Percentiles rank a stretch among this genome's conserved stretches.
These are phyloP conservation scores for Takakia lepidozioides DNA, from an alignment of 225 moss, liverwort and hornwort genomes.

Conservation along the genomic window DNA sequence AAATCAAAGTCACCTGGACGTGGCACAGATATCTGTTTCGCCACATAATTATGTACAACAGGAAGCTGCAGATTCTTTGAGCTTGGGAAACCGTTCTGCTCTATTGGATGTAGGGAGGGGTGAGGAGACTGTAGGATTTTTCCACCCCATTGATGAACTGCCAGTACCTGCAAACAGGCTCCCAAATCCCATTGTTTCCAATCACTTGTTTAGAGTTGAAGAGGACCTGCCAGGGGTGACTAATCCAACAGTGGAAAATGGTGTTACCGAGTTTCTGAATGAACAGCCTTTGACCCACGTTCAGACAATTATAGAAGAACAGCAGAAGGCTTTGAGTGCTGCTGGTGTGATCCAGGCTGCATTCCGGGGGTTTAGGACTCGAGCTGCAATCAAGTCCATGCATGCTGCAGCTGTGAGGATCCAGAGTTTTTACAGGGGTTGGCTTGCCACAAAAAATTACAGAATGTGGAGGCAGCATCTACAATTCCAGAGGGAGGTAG, in stretches of 20 bases:
- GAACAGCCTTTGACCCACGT: conserved; percentile 1
- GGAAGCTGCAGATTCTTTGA: too few species aligned
- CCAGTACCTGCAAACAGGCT: too few species aligned
- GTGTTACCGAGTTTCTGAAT: background rate
- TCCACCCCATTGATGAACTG: too few species aligned
- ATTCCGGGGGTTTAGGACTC: conserved; percentile 10
- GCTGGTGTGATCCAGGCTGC: conserved; percentile 7
- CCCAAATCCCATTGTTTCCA: too few species aligned
- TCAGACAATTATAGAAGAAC: background rate
- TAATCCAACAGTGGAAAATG: too few species aligned
- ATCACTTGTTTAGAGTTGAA: too few species aligned
- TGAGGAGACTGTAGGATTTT: too few species aligned
- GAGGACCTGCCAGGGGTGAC: too few species aligned
- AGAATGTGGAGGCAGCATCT: background rate
- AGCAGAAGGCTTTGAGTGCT: conserved; percentile 1
- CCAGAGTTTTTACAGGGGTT: background rate
- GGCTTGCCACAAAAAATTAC: conserved; percentile 6
- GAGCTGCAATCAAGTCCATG: conserved; percentile 2
- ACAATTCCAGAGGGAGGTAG: background rate
- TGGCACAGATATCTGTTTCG: background rate
- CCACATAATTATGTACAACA: too few species aligned
- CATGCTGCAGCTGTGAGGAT: conserved; percentile 11
- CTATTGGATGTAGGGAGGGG: too few species aligned
- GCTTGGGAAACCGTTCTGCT: too few species aligned
- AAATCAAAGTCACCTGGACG: conserved; percentile 3